Base-by-base conservation (phyloP, 1,284 basidiomycete species). In the Boletellus deceptivus region DNA sequence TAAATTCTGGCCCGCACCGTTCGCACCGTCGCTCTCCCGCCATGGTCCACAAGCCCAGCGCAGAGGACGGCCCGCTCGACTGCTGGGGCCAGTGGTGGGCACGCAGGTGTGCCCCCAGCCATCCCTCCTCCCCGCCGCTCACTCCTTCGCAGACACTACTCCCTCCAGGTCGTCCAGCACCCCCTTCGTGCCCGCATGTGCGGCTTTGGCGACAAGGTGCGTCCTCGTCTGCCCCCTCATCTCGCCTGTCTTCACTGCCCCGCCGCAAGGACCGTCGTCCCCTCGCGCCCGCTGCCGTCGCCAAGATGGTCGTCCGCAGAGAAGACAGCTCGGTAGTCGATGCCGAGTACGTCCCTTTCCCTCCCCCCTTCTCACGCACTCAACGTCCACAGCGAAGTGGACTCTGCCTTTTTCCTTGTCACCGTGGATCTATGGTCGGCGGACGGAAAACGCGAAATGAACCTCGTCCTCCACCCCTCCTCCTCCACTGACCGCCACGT, bases 121-220 rank as follows among this genome's bases (percentile, higher is more conserved):
- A 14, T 37, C 6, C n/a, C n/a, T 6, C 38, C 18, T 2, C 41
- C 40, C 22, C 16, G 38, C 17, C 29, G 33, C 52, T 52, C 48
- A 54, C 53, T 39, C 24, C 0, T 33, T 33, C 31, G 11, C 64
- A 92, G 91, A 64, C 76, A 86, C 61, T 94, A 93, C 68, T 82
- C 85, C 11, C 78, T 95, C 36, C 84, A 90, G 59, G 82, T 94
- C 57, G 80, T 91, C 5, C 92, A 96, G 65, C 83, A 95, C 60
- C 93, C 93, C 33, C 71, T 91, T 43, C 80, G 93, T 40, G 93
- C 93, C 34, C 82, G 93, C 59, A 94, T 94, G 83, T 95, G 93
- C 70, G 93, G 93, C 4, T 94, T 95, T 70, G 93, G 93, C 47
- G 92, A 95, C 75, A 95, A 94, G 77, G 93, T 92, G 55, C 50